Conservation (phyloP, 495 filamentous ascomycete genomes). For the Aspergillus incahuasiensis region DNA sequence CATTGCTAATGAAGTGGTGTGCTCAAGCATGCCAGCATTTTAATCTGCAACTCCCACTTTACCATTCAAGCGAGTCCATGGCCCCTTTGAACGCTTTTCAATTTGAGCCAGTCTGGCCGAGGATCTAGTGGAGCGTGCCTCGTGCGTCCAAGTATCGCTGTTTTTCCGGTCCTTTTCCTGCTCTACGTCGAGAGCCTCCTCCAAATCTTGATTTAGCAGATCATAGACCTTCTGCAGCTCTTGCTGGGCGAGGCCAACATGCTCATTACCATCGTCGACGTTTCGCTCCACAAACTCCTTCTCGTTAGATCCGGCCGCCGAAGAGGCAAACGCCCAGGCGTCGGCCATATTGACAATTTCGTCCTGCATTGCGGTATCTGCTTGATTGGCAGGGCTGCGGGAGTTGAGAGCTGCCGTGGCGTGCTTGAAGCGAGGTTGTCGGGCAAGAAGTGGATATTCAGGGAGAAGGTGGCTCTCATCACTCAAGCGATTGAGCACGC, state of each 20-base stretch:
- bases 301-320: constrained; percentile 32
- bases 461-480: constrained; percentile 69
- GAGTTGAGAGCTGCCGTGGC: constrained; percentile 30
- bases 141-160: constrained; percentile 36
- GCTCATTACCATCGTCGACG: constrained; percentile 29
- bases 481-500: constrained; percentile 53
- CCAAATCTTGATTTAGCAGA: constrained; percentile 34
- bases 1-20: background rate
- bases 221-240: constrained; percentile 31
- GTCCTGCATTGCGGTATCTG: constrained; percentile 22
- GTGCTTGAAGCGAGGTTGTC: constrained; percentile 42
- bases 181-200: constrained; percentile 21
- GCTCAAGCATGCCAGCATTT: background rate
- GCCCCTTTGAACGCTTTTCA: constrained; percentile 29
- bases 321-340: constrained; percentile 48
- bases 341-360: constrained; percentile 35
- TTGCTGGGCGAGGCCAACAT: constrained; percentile 27
- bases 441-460: constrained; percentile 50
- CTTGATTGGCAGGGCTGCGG: constrained; percentile 15
- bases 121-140: constrained; percentile 26
- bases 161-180: constrained; percentile 15
- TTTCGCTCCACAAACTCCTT: constrained; percentile 38
- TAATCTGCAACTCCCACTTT: constrained; percentile 29
- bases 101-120: constrained; percentile 18
- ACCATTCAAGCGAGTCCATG: constrained; percentile 38